phyloP scores from a whole-genome alignment of 2,329 filamentous ascomycete species.

The Colletotrichum spaethianum region DNA sequence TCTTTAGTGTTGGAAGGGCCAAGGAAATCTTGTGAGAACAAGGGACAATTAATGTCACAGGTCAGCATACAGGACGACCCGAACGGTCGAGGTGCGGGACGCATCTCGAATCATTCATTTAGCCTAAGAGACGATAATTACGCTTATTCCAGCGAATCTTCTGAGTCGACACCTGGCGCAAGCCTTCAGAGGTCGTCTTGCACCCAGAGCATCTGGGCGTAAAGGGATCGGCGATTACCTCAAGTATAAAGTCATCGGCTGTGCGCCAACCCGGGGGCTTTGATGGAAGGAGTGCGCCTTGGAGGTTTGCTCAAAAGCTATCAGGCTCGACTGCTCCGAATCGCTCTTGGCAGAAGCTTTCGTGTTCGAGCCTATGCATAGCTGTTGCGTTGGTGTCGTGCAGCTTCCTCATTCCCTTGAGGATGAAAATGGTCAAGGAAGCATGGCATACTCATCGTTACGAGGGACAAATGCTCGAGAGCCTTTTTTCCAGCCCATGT shows the following conservation, averaged over 20 bases:
- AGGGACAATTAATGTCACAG: not conserved
- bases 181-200: too few species aligned
- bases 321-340: not conserved
- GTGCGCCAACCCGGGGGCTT: not conserved
- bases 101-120: not conserved
- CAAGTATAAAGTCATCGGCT: not conserved
- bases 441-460: too few species aligned
- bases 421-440: not conserved
- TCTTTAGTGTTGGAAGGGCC: not conserved
- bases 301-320: too few species aligned
- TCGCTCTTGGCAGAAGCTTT: too few species aligned
- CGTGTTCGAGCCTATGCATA: too few species aligned
- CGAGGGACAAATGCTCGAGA: not conserved
- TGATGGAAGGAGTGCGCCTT: too few species aligned
- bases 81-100: too few species aligned
- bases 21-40: not conserved
- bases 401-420: too few species aligned
- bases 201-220: not conserved
- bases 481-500: not conserved
- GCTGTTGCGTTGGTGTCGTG: not conserved
- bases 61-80: not conserved
- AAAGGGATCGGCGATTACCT: too few species aligned
- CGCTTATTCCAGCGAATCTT: not conserved
- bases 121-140: too few species aligned
- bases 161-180: too few species aligned